Conservation (phyloP, 2,329 filamentous ascomycete species). For the Fusarium sublunatum region DNA sequence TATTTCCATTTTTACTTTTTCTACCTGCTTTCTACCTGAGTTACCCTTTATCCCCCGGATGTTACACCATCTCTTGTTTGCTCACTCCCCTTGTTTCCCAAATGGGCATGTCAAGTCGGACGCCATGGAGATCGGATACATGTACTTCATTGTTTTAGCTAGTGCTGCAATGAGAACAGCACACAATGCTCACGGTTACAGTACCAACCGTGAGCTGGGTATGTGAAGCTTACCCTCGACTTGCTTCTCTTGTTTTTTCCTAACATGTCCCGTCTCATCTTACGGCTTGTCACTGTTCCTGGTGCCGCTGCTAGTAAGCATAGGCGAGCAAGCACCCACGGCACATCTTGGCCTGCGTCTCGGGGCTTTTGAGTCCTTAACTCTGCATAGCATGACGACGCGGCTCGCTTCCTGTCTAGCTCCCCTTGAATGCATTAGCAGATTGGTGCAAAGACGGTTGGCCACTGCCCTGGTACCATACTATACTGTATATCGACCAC, state of each 20-base stretch:
- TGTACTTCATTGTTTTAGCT: conserved; percentile 3
- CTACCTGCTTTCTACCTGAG: conserved; percentile 16
- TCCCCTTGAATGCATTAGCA: conserved; percentile 31
- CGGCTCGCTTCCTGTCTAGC: conserved; percentile 26
- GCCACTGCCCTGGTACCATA: conserved; percentile 26
- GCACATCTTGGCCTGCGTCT: conserved; percentile 34
- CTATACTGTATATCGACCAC: conserved; percentile 23
- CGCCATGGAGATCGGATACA: conserved; percentile 5
- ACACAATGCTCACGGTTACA: conserved; percentile 4
- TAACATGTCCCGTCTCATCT: conserved; percentile 34
- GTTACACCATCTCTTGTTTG: conserved; percentile 23
- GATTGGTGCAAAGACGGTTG: conserved; percentile 29
- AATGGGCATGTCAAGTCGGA: conserved; percentile 25
- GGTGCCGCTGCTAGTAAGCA: conserved; percentile 21
- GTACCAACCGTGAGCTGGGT: neutral
- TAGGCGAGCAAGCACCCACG: conserved; percentile 13
- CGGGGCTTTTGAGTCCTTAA: conserved; percentile 31
- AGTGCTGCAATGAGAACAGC: conserved; percentile 4
- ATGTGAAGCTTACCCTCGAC: conserved; percentile 24
- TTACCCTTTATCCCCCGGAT: conserved; percentile 8
- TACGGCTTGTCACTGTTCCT: conserved; percentile 23
- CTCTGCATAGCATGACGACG: conserved; percentile 41
- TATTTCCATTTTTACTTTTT: conserved; percentile 16
- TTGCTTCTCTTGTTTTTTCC: conserved; percentile 21
- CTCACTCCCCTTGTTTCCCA: conserved; percentile 8